A percentile compares a stretch with the other conserved stretches of the same genome.
phyloP scores from a whole-genome alignment of 257 asterid species.

The Penstemon barbatus region DNA sequence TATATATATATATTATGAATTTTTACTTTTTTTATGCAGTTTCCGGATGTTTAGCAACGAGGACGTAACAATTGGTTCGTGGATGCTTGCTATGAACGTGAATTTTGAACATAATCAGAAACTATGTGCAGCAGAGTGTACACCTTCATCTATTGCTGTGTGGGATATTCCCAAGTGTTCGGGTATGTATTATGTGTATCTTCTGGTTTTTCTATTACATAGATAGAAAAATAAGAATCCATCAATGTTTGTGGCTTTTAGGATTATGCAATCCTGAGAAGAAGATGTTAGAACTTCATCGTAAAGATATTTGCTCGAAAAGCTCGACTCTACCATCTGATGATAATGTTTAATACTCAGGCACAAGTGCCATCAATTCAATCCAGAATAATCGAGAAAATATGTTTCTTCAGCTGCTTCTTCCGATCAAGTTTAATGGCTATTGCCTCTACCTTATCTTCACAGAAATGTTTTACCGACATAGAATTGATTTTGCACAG shows the following conservation, averaged over 20 bases:
- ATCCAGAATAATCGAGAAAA: neutral
- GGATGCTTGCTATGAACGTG: constrained; percentile 99
- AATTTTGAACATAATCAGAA: constrained; percentile 69
- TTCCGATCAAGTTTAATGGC: neutral
- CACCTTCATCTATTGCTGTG: constrained; percentile 78
- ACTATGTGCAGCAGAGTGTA: constrained; percentile 71
- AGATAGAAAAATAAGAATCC: neutral
- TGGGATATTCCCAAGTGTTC: constrained; percentile 99
- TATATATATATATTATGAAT: neutral
- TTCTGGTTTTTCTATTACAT: constrained; percentile 12
- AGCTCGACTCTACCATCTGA: constrained; percentile 72
- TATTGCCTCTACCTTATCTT: constrained; percentile 28
- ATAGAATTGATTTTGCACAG: constrained; percentile 5
- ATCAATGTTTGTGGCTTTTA: constrained; percentile 28
- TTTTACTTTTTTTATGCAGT: constrained; percentile 41
- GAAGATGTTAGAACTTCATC: constrained; percentile 88
- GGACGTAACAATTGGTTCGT: constrained; percentile 97
- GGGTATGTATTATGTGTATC: constrained; percentile 42
- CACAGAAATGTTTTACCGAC: constrained; percentile 17
- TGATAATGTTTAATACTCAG: constrained; percentile 45
- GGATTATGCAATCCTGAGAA: constrained; percentile 94
- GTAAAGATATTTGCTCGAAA: constrained; percentile 66
- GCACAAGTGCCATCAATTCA: neutral
- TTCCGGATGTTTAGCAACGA: constrained; percentile 98
- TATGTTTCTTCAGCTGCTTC: neutral